Conservation (phyloP, 2,329 filamentous ascomycete genomes). For the Tolypocladium ovalisporum region DNA sequence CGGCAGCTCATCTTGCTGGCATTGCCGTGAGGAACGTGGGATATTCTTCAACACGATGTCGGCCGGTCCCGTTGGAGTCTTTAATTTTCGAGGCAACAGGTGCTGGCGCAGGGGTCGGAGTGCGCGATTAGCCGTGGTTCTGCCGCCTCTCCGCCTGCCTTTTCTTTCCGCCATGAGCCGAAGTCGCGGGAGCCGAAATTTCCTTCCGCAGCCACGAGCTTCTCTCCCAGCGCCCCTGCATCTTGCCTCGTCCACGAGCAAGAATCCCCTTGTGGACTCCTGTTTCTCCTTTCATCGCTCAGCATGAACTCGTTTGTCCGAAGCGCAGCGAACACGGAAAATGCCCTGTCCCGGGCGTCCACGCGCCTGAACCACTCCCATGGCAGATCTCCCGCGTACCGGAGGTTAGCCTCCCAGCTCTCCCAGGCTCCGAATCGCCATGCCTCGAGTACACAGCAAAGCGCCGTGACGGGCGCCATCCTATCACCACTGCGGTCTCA, state of each 20-base stretch:
- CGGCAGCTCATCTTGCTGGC: conserved; percentile 32
- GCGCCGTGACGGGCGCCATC: conserved; percentile 15
- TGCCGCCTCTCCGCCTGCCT: conserved; percentile 22
- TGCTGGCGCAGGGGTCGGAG: conserved; percentile 7
- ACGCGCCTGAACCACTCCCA: conserved; percentile 22
- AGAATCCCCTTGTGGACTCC: conserved; percentile 18
- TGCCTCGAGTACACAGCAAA: conserved; percentile 15
- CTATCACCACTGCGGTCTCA: conserved; percentile 32
- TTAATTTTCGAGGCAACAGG: not conserved
- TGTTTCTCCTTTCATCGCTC: conserved; percentile 10
- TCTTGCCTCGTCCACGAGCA: conserved; percentile 13
- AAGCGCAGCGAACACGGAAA: conserved; percentile 30
- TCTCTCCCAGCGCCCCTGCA: conserved; percentile 10
- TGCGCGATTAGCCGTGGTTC: conserved; percentile 15
- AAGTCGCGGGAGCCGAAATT: conserved; percentile 28
- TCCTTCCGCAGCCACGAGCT: conserved; percentile 17
- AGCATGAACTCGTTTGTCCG: conserved; percentile 36
- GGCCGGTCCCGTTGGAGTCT: conserved; percentile 12
- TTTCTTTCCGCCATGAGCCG: conserved; percentile 21
- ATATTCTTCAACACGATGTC: not conserved
- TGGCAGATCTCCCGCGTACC: conserved; percentile 35
- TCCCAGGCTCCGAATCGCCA: conserved; percentile 15
- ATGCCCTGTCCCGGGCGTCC: conserved; percentile 29
- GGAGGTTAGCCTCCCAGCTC: conserved; percentile 32
- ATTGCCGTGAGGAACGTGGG: conserved; percentile 10